Evolutionary conservation across 805 yeast genomes (phyloP), one percentile per base, ranked within the genome.

Genomic region (Lipomyces spencermartinsiae): DNA sequence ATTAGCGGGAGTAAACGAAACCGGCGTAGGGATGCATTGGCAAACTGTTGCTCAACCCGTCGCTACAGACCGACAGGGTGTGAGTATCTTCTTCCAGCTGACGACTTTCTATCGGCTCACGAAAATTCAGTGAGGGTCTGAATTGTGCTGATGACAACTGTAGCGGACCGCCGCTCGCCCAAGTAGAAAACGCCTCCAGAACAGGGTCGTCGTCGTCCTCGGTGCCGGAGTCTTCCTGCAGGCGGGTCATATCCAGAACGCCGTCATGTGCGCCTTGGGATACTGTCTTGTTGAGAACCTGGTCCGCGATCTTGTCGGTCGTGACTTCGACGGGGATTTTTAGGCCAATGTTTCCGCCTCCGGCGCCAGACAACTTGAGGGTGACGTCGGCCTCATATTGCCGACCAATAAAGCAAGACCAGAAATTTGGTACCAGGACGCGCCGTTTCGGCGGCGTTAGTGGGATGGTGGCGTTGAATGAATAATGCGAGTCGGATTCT

Each of bases 341-440:
- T 22, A 68, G 58, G 12, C 33, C 19, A 3, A 63, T 19, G 3
- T 60, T 25, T 7, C 51, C 65, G 14, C 25, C 22, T 14, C 63
- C 64, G 16, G 43, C 16, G 12, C 58, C 57, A 12, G 68, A 49
- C n/a, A 68, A 19, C 31, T 54, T 29, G 25, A 68, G 63, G 33
- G 65, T 66, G 14, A 66, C 51, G 29, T 66, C 69, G 5, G 63
- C 67, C 25, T 62, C 67, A 43, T 68, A 68, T 37, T 68, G 71
- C 34, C 71, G 61, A 7, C 69, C 69, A 10, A 65, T 57, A 12
- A 62, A 56, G 37, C 71, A 68, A 3, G 67, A 58, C 69, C 65
- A 66, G n/a, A 66, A 65, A 31, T 63, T 66, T 12, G 71, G 71
- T 16, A 66, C 67, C 7, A 65, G 57, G 4, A 54, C 34, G 39